Percentiles rank a stretch among this genome's conserved stretches.
phyloP scores from a whole-genome alignment of 805 yeast species.

The Metschnikowia proteae region DNA sequence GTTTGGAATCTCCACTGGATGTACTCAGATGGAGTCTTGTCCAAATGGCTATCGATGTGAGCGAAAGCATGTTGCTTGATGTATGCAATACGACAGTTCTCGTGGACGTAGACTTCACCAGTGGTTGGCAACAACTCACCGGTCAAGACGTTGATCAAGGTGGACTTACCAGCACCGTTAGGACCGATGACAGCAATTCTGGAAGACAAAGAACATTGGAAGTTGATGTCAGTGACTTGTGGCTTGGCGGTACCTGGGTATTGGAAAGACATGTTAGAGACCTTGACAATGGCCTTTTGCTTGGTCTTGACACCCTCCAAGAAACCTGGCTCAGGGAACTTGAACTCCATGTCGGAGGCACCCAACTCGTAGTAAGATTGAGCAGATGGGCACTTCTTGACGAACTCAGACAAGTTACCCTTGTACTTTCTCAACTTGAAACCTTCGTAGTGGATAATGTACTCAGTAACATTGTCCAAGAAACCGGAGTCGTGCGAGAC shows the following conservation, averaged over 20 bases:
- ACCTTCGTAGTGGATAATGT: constrained; percentile 99
- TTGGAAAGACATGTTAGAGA: constrained; percentile 96
- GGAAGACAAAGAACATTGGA: constrained; percentile 99
- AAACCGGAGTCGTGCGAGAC: constrained; percentile 99
- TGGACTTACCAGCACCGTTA: constrained; percentile 99
- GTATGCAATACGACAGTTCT: constrained; percentile 99
- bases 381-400: constrained; percentile 98
- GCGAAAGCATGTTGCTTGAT: constrained; percentile 99
- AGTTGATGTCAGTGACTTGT: constrained; percentile 83
- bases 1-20: constrained; percentile 99
- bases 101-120: constrained; percentile 99
- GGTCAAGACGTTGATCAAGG: constrained; percentile 96
- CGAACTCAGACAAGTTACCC: constrained; percentile 99
- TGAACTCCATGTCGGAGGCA: constrained; percentile 95
- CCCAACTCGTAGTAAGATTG: constrained; percentile 98
- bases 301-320: constrained; percentile 99
- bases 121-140: constrained; percentile 98
- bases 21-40: constrained; percentile 99
- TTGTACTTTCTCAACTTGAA: constrained; percentile 99
- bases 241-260: constrained; percentile 98
- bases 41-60: constrained; percentile 97
- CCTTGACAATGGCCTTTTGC: constrained; percentile 99
- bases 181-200: constrained; percentile 99
- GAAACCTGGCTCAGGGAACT: constrained; percentile 99
- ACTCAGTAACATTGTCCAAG: constrained; percentile 95